A percentile compares a stretch with the other conserved stretches of the same genome.
phyloP scores from a whole-genome alignment of 805 yeast genomes.

The Kuraishia capsulata region DNA sequence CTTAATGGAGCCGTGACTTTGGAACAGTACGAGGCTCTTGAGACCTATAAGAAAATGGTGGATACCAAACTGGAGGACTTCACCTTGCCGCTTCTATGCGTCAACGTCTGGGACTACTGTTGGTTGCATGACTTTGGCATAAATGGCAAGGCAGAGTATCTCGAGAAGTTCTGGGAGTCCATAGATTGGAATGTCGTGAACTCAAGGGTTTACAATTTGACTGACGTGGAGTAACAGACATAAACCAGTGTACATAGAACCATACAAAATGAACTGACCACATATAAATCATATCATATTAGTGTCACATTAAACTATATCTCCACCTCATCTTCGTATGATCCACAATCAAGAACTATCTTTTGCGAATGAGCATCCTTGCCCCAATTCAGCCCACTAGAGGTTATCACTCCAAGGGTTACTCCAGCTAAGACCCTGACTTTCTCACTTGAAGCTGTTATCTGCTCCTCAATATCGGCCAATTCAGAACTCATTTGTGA shows the following conservation, averaged over 20 bases:
- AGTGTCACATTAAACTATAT: background rate
- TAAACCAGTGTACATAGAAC: background rate
- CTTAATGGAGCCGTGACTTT: conserved; percentile 62
- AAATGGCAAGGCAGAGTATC: conserved; percentile 61
- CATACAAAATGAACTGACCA: background rate
- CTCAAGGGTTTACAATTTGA: conserved; percentile 17
- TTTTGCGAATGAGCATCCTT: conserved; percentile 17
- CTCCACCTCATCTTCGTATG: conserved; percentile 6
- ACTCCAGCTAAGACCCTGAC: conserved; percentile 13
- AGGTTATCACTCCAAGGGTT: conserved; percentile 21
- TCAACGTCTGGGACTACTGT: conserved; percentile 88
- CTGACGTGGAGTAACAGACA: conserved; percentile 3
- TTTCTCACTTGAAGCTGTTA: background rate
- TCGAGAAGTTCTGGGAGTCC: conserved; percentile 67
- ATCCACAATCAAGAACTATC: conserved; percentile 11
- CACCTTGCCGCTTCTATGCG: conserved; percentile 65
- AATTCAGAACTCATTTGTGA: background rate
- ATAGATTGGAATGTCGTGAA: conserved; percentile 81
- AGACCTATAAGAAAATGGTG: conserved; percentile 32
- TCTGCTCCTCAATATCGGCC: background rate
- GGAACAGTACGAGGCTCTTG: conserved; percentile 39
- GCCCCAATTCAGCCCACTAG: conserved; percentile 23
- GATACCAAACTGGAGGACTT: conserved; percentile 39
- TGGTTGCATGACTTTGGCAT: conserved; percentile 80
- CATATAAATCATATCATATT: background rate